A percentile compares a stretch with the other conserved stretches of the same genome.
Evolutionary conservation across 2,329 filamentous ascomycete genomes (phyloP).

Genomic region (Diaporthe capsici): DNA sequence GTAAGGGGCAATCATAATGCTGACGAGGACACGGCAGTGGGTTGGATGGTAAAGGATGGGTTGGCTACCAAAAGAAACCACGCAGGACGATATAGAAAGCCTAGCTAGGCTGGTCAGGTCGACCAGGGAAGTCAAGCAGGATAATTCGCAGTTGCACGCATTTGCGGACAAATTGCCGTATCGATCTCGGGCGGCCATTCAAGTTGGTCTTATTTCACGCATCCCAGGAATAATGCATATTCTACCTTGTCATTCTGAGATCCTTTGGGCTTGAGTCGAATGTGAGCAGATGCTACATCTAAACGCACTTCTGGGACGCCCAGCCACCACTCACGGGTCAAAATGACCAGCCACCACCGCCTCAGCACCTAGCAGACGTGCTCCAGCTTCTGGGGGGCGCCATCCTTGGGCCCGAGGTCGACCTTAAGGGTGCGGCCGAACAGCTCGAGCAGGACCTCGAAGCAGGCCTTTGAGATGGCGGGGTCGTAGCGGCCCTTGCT

Average conservation of each 20-base stretch:
- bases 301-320: neutral
- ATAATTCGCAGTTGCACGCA: neutral
- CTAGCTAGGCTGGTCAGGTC: neutral
- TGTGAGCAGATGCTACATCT: neutral
- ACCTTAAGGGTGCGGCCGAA: constrained; percentile 84
- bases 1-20: neutral
- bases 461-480: constrained; percentile 87
- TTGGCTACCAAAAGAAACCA: neutral
- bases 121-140: neutral
- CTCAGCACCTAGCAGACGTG: constrained; percentile 75
- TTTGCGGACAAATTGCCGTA: neutral
- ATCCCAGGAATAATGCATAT: neutral
- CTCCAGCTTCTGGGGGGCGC: constrained; percentile 73
- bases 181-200: neutral
- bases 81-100: neutral
- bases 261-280: neutral
- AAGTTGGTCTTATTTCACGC: neutral
- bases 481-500: constrained; percentile 96
- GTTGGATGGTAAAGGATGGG: neutral
- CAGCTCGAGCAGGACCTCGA: constrained; percentile 89
- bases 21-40: neutral
- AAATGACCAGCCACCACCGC: neutral
- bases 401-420: constrained; percentile 80
- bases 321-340: neutral
- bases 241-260: neutral